Conservation (phyloP, 2,329 filamentous ascomycete genomes). For the Penicillium sp. region DNA sequence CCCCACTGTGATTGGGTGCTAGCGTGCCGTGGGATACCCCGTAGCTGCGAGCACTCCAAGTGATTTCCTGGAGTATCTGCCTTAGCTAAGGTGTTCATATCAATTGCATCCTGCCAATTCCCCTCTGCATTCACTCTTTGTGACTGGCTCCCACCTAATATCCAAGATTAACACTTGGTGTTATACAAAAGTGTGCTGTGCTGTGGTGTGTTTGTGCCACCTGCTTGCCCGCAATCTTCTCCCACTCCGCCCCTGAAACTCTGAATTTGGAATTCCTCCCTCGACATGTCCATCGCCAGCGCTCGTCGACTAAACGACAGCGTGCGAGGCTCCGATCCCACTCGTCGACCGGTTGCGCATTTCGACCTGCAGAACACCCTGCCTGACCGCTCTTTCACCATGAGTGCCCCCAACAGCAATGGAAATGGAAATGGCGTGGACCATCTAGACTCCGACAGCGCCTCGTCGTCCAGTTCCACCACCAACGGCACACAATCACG, state of each 20-base stretch:
- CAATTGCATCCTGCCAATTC: no score
- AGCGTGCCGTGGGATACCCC: conserved; percentile 23
- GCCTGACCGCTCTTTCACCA: conserved; percentile 17
- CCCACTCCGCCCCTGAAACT: conserved; percentile 15
- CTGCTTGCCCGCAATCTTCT: not conserved
- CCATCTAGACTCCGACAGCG: conserved; percentile 17
- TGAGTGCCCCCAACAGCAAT: conserved; percentile 3
- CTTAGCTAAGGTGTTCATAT: no score
- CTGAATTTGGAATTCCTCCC: conserved; percentile 9
- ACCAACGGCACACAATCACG: conserved; percentile 10
- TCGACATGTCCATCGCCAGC: conserved; percentile 16
- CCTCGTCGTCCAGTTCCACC: conserved; percentile 32
- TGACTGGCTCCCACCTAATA: no score
- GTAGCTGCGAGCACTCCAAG: conserved; percentile 24
- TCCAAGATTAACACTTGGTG: no score
- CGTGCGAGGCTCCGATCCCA: conserved; percentile 28
- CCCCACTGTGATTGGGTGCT: conserved; percentile 17
- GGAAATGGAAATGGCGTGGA: conserved; percentile 6
- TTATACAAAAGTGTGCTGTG: no score
- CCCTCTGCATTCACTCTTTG: no score
- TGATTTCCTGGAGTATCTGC: conserved; percentile 6
- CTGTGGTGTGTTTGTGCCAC: no score
- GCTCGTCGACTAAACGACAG: conserved; percentile 38
- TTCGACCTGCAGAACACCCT: conserved; percentile 28
- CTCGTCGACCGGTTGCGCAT: conserved; percentile 35